A percentile compares a stretch with the other conserved stretches of the same genome.
phyloP scores from a whole-genome alignment of 2,329 filamentous ascomycete genomes.

The Fusarium austroafricanum region DNA sequence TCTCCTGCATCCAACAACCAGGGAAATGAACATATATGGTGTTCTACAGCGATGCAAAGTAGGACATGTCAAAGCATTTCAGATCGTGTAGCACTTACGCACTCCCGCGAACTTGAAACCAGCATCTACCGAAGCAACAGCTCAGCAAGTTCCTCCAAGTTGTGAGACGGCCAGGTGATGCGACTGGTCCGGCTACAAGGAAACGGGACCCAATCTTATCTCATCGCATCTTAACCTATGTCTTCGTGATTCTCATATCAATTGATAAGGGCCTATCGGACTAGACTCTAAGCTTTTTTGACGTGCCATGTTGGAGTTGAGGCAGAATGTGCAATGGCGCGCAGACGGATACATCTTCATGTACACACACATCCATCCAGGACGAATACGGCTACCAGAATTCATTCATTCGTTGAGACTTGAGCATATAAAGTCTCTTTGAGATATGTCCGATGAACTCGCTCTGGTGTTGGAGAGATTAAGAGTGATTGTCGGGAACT shows the following conservation, averaged over 20 bases:
- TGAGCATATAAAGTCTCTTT: no score
- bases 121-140: no score
- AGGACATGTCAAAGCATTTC: neutral
- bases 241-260: no score
- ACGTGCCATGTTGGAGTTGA: neutral
- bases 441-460: no score
- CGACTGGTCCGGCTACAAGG: neutral
- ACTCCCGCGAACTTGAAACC: neutral
- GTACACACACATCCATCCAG: no score
- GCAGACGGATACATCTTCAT: no score
- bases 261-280: no score
- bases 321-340: no score
- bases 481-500: no score
- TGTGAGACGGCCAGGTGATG: neutral
- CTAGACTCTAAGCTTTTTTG: neutral
- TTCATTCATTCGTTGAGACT: no score
- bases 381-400: no score
- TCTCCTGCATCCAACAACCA: neutral
- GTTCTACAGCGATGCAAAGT: neutral
- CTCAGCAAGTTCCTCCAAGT: neutral
- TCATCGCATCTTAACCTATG: accelerated
- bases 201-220: neutral
- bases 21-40: neutral
- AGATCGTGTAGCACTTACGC: neutral
- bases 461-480: no score